Evolutionary conservation across 2,329 filamentous ascomycete species (phyloP).

Genomic region (Didymella glomerata): DNA sequence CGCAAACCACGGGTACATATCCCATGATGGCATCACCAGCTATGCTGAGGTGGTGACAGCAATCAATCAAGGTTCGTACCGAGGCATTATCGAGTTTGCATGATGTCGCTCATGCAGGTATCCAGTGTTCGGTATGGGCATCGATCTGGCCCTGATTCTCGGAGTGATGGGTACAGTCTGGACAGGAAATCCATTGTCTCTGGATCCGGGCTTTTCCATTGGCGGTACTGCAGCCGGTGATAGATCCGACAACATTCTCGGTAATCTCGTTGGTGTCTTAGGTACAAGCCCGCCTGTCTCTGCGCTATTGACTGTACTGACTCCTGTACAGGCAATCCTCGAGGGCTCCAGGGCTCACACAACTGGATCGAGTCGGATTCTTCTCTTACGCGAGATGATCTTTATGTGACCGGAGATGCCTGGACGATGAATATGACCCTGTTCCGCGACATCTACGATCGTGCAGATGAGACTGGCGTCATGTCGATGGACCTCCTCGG

Average conservation of each 20-base stretch:
- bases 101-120: not conserved
- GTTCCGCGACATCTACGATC: constrained; percentile 56
- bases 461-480: constrained; percentile 26
- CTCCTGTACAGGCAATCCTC: constrained; percentile 48
- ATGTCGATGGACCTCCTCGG: constrained; percentile 29
- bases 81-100: not conserved
- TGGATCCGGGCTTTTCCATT: constrained; percentile 62
- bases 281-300: constrained; percentile 39
- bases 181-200: constrained; percentile 61
- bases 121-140: constrained; percentile 56
- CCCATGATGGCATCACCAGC: constrained; percentile 50
- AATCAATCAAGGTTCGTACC: constrained; percentile 52
- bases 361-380: constrained; percentile 56
- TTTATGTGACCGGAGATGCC: constrained; percentile 53
- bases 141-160: constrained; percentile 50
- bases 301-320: constrained; percentile 34
- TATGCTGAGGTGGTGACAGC: constrained; percentile 54
- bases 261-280: constrained; percentile 54
- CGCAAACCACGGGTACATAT: constrained; percentile 50
- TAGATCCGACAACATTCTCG: constrained; percentile 50
- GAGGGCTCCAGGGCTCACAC: constrained; percentile 56
- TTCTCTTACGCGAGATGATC: constrained; percentile 54
- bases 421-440: constrained; percentile 55
- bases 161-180: constrained; percentile 59
- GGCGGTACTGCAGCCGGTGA: constrained; percentile 49